Percentiles rank a stretch among this genome's conserved stretches.
phyloP scores from a whole-genome alignment of 2,329 filamentous ascomycete genomes.

The Dothideomycetes sp. region DNA sequence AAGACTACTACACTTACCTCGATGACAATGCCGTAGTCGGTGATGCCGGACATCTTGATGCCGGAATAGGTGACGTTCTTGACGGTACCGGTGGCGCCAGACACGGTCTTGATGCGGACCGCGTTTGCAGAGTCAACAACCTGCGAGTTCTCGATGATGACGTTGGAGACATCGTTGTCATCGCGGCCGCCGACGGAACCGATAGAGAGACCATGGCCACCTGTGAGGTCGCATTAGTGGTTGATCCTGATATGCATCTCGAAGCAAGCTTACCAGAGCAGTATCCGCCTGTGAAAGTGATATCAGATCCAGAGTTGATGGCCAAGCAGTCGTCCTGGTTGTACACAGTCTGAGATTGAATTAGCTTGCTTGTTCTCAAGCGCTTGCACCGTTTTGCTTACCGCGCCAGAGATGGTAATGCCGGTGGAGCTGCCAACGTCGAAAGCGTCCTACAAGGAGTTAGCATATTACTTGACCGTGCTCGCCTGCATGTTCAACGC shows the following conservation, averaged over 20 bases:
- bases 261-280: too few relatives aligned
- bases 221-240: too few relatives aligned
- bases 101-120: constrained; percentile 45
- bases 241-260: too few relatives aligned
- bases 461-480: too few relatives aligned
- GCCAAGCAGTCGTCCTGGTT: constrained; percentile 22
- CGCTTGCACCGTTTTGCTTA: too few relatives aligned
- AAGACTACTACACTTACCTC: constrained; percentile 23
- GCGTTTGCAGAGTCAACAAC: constrained; percentile 36
- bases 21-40: constrained; percentile 45
- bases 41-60: constrained; percentile 34
- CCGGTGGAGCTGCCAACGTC: constrained; percentile 15
- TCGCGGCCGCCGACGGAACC: constrained; percentile 42
- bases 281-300: constrained; percentile 28
- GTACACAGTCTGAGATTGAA: constrained; percentile 15
- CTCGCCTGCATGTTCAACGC: too few relatives aligned
- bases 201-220: constrained; percentile 45
- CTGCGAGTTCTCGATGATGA: constrained; percentile 36
- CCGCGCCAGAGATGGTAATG: constrained; percentile 17
- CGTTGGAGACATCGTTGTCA: constrained; percentile 39
- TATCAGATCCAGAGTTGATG: constrained; percentile 28
- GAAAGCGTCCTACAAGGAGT: too few relatives aligned
- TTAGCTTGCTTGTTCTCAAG: too few relatives aligned
- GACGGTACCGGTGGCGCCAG: constrained; percentile 39
- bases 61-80: constrained; percentile 40